A percentile compares a stretch with the other conserved stretches of the same genome.
phyloP scores from a whole-genome alignment of 306 rosid species.

The Fragaria nilgerrensis region DNA sequence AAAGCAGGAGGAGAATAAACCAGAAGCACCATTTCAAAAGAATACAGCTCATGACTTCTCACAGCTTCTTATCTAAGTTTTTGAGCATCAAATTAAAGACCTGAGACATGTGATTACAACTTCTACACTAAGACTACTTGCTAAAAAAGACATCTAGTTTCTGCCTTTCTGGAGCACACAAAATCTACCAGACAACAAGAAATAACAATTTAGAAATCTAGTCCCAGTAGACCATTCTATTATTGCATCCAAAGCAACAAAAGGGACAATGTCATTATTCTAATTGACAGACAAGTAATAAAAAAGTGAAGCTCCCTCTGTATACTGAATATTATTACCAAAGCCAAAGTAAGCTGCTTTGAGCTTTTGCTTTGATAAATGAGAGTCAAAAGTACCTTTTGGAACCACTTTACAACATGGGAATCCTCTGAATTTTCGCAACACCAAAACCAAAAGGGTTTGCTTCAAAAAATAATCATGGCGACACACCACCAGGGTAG shows the following conservation, averaged over 20 bases:
- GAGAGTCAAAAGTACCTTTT: conserved; percentile 24
- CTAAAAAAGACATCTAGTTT: conserved; percentile 8
- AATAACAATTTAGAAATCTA: neutral
- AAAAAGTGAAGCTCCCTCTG: neutral
- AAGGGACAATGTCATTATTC: neutral
- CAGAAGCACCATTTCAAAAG: conserved; percentile 25
- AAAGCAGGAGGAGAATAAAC: conserved; percentile 35
- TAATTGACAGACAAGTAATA: neutral
- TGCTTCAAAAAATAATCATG: neutral
- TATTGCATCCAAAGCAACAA: conserved; percentile 5
- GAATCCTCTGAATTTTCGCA: conserved; percentile 24
- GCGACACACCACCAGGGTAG: neutral
- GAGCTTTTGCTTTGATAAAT: conserved; percentile 19
- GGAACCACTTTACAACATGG: conserved; percentile 1
- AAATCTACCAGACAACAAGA: neutral
- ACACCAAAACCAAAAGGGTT: conserved; percentile 9
- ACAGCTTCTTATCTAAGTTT: conserved; percentile 21
- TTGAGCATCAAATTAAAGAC: conserved; percentile 34
- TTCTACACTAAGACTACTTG: neutral
- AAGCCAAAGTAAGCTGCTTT: conserved; percentile 18
- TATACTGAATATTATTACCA: conserved; percentile 5
- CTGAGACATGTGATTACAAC: conserved; percentile 30
- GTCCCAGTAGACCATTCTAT: neutral
- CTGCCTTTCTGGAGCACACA: neutral
- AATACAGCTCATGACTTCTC: conserved; percentile 16